These are phyloP conservation scores for Cladosporium sp. DNA, from an alignment of 2,329 filamentous ascomycete species.

Conservation along the genomic window DNA sequence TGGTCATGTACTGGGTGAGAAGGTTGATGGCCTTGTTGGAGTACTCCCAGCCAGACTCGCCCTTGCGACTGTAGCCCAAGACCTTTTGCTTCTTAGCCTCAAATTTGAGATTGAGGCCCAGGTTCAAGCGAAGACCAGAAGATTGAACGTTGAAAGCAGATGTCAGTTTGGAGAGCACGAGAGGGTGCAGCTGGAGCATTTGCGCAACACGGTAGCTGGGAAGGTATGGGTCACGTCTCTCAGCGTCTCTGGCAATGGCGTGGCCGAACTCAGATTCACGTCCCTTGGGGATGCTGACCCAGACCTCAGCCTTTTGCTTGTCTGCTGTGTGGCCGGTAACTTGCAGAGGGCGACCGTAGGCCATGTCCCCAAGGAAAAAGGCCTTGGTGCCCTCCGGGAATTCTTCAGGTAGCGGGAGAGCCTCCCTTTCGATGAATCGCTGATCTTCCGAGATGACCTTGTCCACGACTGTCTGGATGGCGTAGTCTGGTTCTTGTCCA, in stretches of 20 bases:
- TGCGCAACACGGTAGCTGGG: slow-evolving; percentile 86
- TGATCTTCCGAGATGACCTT: slow-evolving; percentile 84
- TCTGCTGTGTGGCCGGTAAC: slow-evolving; percentile 67
- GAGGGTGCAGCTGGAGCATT: slow-evolving; percentile 71
- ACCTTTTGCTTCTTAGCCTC: slow-evolving; percentile 94
- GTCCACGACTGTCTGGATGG: slow-evolving; percentile 86
- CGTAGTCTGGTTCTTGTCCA: slow-evolving; percentile 81
- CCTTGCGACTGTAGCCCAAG: slow-evolving; percentile 86
- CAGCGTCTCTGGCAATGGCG: slow-evolving; percentile 63
- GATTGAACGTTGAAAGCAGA: slow-evolving; percentile 84
- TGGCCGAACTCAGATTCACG: slow-evolving; percentile 78
- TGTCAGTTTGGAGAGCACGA: slow-evolving; percentile 91
- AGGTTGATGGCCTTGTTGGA: slow-evolving; percentile 75
- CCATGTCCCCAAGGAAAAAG: slow-evolving; percentile 91
- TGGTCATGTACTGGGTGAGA: slow-evolving; percentile 81
- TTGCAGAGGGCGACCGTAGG: slow-evolving; percentile 84
- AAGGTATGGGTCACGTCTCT: slow-evolving; percentile 66
- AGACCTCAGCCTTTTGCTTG: slow-evolving; percentile 66
- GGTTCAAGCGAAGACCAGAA: slow-evolving; percentile 75
- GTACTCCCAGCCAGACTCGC: slow-evolving; percentile 88
- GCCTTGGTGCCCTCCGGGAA: slow-evolving; percentile 76
- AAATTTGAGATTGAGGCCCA: slow-evolving; percentile 94
- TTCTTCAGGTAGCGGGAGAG: slow-evolving; percentile 84
- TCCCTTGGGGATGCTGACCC: slow-evolving; percentile 64
- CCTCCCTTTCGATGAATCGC: slow-evolving; percentile 83